phyloP scores from a whole-genome alignment of 2,329 filamentous ascomycete genomes.

The Arthrinium phaeospermum region DNA sequence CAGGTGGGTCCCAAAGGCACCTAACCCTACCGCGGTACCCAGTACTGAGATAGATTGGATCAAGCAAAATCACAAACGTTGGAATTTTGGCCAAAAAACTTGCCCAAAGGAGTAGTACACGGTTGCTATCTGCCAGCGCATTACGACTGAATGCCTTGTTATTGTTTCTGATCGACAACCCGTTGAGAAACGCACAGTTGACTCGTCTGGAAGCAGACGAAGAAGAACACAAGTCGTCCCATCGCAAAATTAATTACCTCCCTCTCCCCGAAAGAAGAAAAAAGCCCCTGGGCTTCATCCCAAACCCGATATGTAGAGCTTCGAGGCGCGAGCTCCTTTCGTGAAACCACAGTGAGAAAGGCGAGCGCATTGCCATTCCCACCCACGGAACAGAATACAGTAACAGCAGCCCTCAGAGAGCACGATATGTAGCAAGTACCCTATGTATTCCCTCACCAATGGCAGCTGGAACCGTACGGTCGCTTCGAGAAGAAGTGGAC shows the following conservation, averaged over 20 bases:
- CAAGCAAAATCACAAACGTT: slow-evolving; percentile 1
- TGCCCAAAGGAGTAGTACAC: background rate
- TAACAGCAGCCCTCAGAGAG: too few relatives aligned
- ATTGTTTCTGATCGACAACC: background rate
- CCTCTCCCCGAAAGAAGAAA: background rate
- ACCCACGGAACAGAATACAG: background rate
- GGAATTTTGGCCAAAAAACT: background rate
- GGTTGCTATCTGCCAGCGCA: background rate
- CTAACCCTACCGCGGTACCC: slow-evolving; percentile 7
- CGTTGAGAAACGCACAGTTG: background rate
- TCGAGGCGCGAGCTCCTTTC: background rate
- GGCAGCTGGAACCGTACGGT: slow-evolving; percentile 11
- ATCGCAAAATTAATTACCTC: background rate
- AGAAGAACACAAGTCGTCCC: background rate
- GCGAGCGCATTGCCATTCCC: background rate
- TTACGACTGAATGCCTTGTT: background rate
- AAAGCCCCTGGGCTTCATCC: background rate
- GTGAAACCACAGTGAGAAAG: background rate
- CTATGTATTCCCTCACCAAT: background rate
- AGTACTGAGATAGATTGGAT: slow-evolving; percentile 4
- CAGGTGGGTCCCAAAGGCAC: background rate
- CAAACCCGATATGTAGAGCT: background rate
- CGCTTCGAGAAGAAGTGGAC: slow-evolving; percentile 15
- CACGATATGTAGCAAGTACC: too few relatives aligned
- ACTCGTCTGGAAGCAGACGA: background rate